Evolutionary conservation across 2,329 filamentous ascomycete species (phyloP).

Genomic region (Tothia fuscella): DNA sequence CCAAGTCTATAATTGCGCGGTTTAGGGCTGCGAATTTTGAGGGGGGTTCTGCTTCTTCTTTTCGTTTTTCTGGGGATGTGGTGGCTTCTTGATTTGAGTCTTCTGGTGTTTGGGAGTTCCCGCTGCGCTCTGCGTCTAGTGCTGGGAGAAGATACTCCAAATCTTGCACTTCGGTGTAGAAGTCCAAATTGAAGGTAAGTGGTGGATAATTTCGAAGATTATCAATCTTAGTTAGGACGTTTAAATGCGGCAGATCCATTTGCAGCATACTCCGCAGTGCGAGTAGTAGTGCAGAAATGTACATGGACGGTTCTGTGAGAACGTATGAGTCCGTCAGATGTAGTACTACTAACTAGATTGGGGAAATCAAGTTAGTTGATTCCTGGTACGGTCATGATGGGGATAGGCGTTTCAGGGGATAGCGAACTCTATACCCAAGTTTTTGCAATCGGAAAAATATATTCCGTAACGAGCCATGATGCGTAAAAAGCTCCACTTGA

Average conservation of each 20-base stretch:
- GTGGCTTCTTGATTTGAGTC: background rate
- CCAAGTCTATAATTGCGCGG: slow-evolving; percentile 70
- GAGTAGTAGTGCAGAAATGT: slow-evolving; percentile 85
- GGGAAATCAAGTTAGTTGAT: slow-evolving; percentile 8
- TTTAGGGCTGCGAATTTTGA: slow-evolving; percentile 75
- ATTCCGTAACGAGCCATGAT: slow-evolving; percentile 82
- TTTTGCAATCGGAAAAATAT: slow-evolving; percentile 88
- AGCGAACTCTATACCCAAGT: slow-evolving; percentile 73
- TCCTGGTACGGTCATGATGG: background rate
- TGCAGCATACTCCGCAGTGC: slow-evolving; percentile 95
- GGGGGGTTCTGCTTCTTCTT: slow-evolving; percentile 3
- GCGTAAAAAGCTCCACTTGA: slow-evolving; percentile 93
- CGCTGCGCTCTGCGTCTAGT: slow-evolving; percentile 61
- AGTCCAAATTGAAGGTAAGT: slow-evolving; percentile 90
- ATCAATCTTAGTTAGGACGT: slow-evolving; percentile 96
- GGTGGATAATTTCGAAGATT: slow-evolving; percentile 76
- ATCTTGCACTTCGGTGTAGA: slow-evolving; percentile 94
- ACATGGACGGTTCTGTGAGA: slow-evolving; percentile 83
- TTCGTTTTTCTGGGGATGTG: slow-evolving; percentile 2
- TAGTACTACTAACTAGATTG: slow-evolving; percentile 89
- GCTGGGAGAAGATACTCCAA: slow-evolving; percentile 71
- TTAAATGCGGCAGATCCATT: slow-evolving; percentile 92
- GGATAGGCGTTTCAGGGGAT: slow-evolving; percentile 14
- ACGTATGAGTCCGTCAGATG: slow-evolving; percentile 92
- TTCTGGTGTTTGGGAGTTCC: background rate